Evolutionary conservation across 148 eudicot genomes (phyloP).

Genomic region (Camellia lanceoleosa): DNA sequence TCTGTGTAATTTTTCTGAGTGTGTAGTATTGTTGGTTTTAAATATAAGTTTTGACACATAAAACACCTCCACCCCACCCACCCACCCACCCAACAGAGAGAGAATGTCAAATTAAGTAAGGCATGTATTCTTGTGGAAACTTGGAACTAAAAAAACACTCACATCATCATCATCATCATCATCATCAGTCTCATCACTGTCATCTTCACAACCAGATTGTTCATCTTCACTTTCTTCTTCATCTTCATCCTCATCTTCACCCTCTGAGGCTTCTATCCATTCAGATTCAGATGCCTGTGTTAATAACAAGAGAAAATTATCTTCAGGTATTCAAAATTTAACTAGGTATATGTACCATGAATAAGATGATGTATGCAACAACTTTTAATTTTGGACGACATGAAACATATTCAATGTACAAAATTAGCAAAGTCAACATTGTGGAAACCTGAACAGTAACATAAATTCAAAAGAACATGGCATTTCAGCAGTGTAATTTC

Average conservation of each 20-base stretch:
- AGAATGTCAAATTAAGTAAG: neutral
- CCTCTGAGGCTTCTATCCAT: conserved; percentile 93
- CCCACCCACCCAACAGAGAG: neutral
- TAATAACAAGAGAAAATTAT: neutral
- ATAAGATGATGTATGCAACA: neutral
- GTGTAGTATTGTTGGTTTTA: neutral
- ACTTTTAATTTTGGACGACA: neutral
- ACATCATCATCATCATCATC: conserved; percentile 46
- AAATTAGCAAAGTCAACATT: neutral
- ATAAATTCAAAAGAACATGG: neutral
- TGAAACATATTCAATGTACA: neutral
- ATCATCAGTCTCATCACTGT: conserved; percentile 53
- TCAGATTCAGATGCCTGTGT: conserved; percentile 92
- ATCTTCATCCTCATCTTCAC: conserved; percentile 75
- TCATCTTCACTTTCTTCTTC: conserved; percentile 44
- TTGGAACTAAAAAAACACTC: conserved; percentile 25
- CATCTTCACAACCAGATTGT: conserved; percentile 37
- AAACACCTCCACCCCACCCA: neutral
- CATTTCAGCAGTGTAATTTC: neutral
- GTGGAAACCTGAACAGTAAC: neutral
- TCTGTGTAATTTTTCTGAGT: too few relatives aligned
- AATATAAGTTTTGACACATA: neutral
- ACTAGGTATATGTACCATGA: neutral
- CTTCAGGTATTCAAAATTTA: neutral
- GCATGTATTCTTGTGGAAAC: neutral